Evolutionary conservation across 2,329 filamentous ascomycete genomes (phyloP).

Genomic region (Colletotrichum sp.): DNA sequence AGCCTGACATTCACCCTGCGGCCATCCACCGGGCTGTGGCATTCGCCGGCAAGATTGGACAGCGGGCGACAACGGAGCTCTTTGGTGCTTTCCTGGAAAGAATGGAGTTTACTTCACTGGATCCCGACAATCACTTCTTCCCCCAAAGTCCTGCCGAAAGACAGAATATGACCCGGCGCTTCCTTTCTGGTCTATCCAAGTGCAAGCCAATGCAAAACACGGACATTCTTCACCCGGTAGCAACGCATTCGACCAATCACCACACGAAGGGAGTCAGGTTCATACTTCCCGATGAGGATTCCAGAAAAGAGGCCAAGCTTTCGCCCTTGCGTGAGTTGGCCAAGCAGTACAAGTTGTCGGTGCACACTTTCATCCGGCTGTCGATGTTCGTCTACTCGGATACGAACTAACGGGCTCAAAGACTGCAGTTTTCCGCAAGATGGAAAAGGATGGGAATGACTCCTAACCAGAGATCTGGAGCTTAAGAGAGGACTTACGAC

Average conservation of each 20-base stretch:
- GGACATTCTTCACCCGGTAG: not conserved
- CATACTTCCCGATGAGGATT: not conserved
- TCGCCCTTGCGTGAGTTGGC: not conserved
- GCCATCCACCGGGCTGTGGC: not conserved
- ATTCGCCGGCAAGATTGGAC: not conserved
- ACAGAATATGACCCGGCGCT: not conserved
- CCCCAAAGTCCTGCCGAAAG: not conserved
- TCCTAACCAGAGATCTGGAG: not conserved
- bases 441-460: not conserved
- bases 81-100: not conserved
- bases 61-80: not conserved
- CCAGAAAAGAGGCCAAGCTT: not conserved
- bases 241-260: not conserved
- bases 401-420: not conserved
- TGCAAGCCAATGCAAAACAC: not conserved
- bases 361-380: not conserved
- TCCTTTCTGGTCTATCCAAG: not conserved
- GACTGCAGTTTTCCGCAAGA: not conserved
- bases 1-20: not conserved
- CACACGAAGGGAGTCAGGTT: not conserved
- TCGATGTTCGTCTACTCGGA: not conserved
- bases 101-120: not conserved
- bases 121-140: not conserved
- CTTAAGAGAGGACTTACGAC: not conserved
- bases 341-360: not conserved